Conservation (phyloP, 2,329 filamentous ascomycete genomes). For the Mycosphaerella arachidis region DNA sequence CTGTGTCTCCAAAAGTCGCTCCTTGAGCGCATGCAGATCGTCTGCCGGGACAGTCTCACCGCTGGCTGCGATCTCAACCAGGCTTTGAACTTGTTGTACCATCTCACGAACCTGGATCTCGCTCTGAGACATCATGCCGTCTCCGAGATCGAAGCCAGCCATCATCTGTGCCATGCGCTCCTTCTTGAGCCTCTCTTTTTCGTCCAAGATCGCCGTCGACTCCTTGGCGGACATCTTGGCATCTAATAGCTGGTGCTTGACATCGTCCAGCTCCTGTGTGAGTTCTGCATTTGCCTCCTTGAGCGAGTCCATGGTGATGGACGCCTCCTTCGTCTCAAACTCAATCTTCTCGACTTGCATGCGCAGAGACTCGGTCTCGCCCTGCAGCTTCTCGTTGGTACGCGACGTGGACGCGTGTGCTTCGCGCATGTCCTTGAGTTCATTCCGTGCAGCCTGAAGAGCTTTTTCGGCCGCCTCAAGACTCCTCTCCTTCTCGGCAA, state of each 20-base stretch:
- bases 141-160: slow-evolving; percentile 93
- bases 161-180: slow-evolving; percentile 99
- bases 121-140: slow-evolving; percentile 89
- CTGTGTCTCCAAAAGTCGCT: slow-evolving; percentile 81
- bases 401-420: slow-evolving; percentile 77
- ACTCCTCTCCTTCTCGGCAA: slow-evolving; percentile 85
- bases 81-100: slow-evolving; percentile 74
- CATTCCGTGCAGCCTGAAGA: slow-evolving; percentile 77
- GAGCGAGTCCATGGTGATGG: slow-evolving; percentile 94
- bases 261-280: slow-evolving; percentile 83
- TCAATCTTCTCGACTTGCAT: slow-evolving; percentile 95
- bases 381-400: slow-evolving; percentile 81
- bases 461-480: slow-evolving; percentile 75
- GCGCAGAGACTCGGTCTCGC: slow-evolving; percentile 85
- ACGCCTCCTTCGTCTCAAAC: slow-evolving; percentile 94
- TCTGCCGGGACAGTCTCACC: slow-evolving; percentile 79
- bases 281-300: slow-evolving; percentile 95
- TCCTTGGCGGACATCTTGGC: slow-evolving; percentile 97
- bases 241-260: slow-evolving; percentile 93
- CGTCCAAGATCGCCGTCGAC: slow-evolving; percentile 80
- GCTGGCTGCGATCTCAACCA: slow-evolving; percentile 69
- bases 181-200: slow-evolving; percentile 98
- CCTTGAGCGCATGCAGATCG: slow-evolving; percentile 70
- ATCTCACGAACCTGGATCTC: slow-evolving; percentile 79
- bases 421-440: slow-evolving; percentile 79